Evolutionary conservation across 768 basidiomycete genomes (phyloP).

Genomic region (Lepiota venenata): DNA sequence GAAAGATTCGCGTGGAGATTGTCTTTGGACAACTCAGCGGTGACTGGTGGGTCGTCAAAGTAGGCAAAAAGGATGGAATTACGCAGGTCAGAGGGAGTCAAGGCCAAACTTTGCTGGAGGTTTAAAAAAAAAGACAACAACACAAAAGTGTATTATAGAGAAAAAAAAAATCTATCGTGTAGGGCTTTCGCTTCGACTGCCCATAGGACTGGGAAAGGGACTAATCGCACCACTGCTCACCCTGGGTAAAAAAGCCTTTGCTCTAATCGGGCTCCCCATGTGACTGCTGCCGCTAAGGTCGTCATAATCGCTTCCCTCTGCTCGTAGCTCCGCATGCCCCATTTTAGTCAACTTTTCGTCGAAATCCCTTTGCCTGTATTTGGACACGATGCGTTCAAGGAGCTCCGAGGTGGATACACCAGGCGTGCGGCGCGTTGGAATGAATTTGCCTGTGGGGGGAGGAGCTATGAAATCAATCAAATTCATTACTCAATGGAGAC

Average conservation of each 20-base stretch:
- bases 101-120: background rate
- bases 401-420: constrained; percentile 93
- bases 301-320: constrained; percentile 58
- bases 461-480: background rate
- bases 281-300: constrained; percentile 28
- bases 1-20: background rate
- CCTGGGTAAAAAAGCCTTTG: background rate
- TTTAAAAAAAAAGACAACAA: too few relatives aligned
- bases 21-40: background rate
- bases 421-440: constrained; percentile 93
- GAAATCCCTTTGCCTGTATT: constrained; percentile 82
- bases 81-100: background rate
- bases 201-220: constrained; percentile 6
- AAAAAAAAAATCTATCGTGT: too few relatives aligned
- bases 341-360: constrained; percentile 90
- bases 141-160: too few relatives aligned
- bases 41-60: constrained; percentile 1
- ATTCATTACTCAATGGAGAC: background rate
- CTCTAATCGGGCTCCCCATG: constrained; percentile 5
- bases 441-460: constrained; percentile 70
- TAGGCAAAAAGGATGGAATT: background rate
- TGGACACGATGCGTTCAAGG: constrained; percentile 86
- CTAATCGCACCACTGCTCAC: background rate
- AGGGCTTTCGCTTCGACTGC: constrained; percentile 6
- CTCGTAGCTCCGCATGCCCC: constrained; percentile 70